Evolutionary conservation across 1,284 basidiomycete species (phyloP).

Genomic region (Sanghuangporus baumii): DNA sequence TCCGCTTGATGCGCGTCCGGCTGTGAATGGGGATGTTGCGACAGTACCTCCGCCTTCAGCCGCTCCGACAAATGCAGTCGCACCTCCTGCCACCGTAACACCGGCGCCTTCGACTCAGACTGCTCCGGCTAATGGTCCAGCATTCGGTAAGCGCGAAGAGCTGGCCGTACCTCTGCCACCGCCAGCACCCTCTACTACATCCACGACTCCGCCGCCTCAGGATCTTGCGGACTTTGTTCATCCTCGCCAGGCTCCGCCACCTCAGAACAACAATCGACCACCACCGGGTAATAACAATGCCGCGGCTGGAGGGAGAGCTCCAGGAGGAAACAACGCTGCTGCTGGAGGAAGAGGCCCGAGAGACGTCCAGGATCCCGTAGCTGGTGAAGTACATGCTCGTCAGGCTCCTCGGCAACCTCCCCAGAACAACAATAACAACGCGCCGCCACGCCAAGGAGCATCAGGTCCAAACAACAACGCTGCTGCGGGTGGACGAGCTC

Average conservation of each 20-base stretch:
- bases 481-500: not conserved
- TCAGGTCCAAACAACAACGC: not conserved
- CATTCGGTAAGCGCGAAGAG: not conserved
- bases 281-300: no score
- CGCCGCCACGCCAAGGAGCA: not conserved
- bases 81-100: not conserved
- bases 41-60: not conserved
- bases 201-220: not conserved
- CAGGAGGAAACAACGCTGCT: no score
- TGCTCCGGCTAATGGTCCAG: not conserved
- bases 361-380: no score
- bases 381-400: no score
- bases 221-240: not conserved
- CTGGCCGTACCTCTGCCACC: not conserved
- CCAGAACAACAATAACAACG: not conserved
- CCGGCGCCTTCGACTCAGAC: not conserved
- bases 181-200: not conserved
- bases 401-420: not conserved
- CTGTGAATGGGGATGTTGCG: not conserved
- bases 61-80: not conserved
- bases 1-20: not conserved
- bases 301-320: no score
- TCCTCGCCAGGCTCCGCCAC: not conserved
- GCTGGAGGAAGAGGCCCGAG: no score
- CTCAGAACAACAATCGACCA: no score